These are phyloP conservation scores for Aspergillus calidoustus DNA, from an alignment of 2,329 filamentous ascomycete genomes.

Conservation along the genomic window DNA sequence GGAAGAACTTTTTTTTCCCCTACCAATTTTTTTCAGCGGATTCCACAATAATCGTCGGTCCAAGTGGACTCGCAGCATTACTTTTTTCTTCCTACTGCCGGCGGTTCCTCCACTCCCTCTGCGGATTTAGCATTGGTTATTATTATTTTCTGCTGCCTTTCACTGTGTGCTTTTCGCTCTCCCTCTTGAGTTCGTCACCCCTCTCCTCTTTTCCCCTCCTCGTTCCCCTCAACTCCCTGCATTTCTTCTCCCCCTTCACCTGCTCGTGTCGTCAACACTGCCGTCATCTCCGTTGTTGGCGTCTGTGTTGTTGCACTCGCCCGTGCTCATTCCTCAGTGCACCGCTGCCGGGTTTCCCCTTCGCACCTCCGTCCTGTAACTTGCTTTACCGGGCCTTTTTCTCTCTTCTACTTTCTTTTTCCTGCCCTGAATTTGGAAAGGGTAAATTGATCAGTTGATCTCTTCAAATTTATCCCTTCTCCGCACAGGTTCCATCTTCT, in stretches of 20 bases:
- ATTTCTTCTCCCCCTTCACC: slow-evolving; percentile 25
- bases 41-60: slow-evolving; percentile 23
- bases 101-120: slow-evolving; percentile 25
- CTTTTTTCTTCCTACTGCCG: slow-evolving; percentile 24
- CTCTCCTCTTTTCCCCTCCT: slow-evolving; percentile 25
- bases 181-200: slow-evolving; percentile 21
- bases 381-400: slow-evolving; percentile 26
- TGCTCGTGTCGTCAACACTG: slow-evolving; percentile 18
- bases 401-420: slow-evolving; percentile 21
- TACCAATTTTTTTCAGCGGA: slow-evolving; percentile 25
- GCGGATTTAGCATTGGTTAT: slow-evolving; percentile 17
- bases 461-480: slow-evolving; percentile 22
- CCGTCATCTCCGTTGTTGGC: slow-evolving; percentile 24
- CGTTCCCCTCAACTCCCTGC: slow-evolving; percentile 27
- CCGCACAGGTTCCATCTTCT: slow-evolving; percentile 26
- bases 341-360: slow-evolving; percentile 27
- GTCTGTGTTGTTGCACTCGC: slow-evolving; percentile 29
- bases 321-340: slow-evolving; percentile 28
- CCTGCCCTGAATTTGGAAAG: slow-evolving; percentile 21
- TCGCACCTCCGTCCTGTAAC: slow-evolving; percentile 25
- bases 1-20: slow-evolving; percentile 22
- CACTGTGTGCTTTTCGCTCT: slow-evolving; percentile 20
- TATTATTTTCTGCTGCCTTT: slow-evolving; percentile 25
- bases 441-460: slow-evolving; percentile 28
- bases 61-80: slow-evolving; percentile 21